These are phyloP conservation scores for Candida namnaoensis DNA, from an alignment of 805 yeast genomes.

Conservation along the genomic window DNA sequence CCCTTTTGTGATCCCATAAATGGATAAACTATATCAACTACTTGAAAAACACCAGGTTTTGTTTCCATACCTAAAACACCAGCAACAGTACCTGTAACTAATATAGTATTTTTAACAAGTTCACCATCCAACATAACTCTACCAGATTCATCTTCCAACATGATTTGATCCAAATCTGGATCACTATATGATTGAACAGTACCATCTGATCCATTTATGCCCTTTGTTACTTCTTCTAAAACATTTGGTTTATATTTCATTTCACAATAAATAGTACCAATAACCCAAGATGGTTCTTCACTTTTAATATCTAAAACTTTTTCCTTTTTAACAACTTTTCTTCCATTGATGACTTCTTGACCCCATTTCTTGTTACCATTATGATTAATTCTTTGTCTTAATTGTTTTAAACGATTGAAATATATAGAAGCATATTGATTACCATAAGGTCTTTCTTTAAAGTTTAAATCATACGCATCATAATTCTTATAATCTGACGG, in stretches of 20 bases:
- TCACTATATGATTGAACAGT: slow-evolving; percentile 41
- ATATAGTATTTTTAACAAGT: slow-evolving; percentile 39
- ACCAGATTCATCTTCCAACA: slow-evolving; percentile 92
- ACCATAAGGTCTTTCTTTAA: slow-evolving; percentile 32
- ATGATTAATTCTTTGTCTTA: slow-evolving; percentile 37
- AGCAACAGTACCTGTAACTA: slow-evolving; percentile 86
- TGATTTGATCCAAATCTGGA: slow-evolving; percentile 47
- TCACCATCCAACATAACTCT: slow-evolving; percentile 66
- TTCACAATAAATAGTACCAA: slow-evolving; percentile 82
- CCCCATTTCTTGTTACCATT: slow-evolving; percentile 52
- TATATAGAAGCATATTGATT: slow-evolving; percentile 55
- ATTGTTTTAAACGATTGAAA: slow-evolving; percentile 35
- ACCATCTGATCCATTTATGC: slow-evolving; percentile 31
- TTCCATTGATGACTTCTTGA: slow-evolving; percentile 30
- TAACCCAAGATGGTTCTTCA: slow-evolving; percentile 65
- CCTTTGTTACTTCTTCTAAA: slow-evolving; percentile 66
- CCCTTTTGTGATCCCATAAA: slow-evolving; percentile 45
- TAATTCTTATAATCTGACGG: slow-evolving; percentile 8
- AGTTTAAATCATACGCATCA: slow-evolving; percentile 10
- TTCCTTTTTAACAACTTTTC: slow-evolving; percentile 29
- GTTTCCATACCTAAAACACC: slow-evolving; percentile 85
- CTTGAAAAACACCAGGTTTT: slow-evolving; percentile 75
- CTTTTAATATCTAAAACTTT: slow-evolving; percentile 54
- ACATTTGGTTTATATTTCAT: slow-evolving; percentile 82
- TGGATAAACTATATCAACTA: slow-evolving; percentile 74